Base-by-base conservation (phyloP, 768 basidiomycete genomes). In the Termitomyces sp. region DNA sequence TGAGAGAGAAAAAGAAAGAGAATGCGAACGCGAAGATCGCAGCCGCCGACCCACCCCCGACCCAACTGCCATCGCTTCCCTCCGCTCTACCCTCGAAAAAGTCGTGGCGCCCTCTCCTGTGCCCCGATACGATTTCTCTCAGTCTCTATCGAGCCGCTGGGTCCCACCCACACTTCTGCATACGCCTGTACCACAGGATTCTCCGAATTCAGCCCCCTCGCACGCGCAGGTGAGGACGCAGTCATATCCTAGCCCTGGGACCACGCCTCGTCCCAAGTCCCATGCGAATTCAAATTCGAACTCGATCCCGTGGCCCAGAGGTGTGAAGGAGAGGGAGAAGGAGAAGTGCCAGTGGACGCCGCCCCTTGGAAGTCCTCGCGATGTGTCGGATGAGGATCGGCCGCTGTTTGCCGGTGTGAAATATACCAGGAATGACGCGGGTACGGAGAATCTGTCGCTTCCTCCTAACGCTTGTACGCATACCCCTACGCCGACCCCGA, bases 121-220 rank as follows among this genome's bases (percentile, higher is more conserved):
- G 0, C 72, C 81, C 20, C 79, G 86, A 52, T 86, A 91, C 67
- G 85, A 88, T 67, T 82, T 87, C 54, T 73, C 76, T 2, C 70
- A 77, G 10, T 84, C 86, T 2, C 67, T 80, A 58, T 83, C 81
- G 71, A 75, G 71, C 20, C 76, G 82, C 15, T 83, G 84, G 82
- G 76, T 73, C 14, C 73, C 74, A 6, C 60, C 60, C 11, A 31
- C 63, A n/a, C 49, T 46, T 57, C 50, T 59, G 57, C 65, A 15
- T n/a, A 42, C 54, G 29, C 31, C 40, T 42, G 51, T 8, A 37
- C 6, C 36, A 25, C 52, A 29, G 25, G 10, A 38, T 3, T 32
- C 40, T 20, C 31, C 29, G 4, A 42, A 11, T 10, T 11, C 53
- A 11, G 17, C 31, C 3, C 15, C 8, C 7, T 17, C 38, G 5